Evolutionary conservation across 164 flowering plant species (phyloP), one percentile per base, ranked within the genome.

Genomic region (Akebia trifoliata): DNA sequence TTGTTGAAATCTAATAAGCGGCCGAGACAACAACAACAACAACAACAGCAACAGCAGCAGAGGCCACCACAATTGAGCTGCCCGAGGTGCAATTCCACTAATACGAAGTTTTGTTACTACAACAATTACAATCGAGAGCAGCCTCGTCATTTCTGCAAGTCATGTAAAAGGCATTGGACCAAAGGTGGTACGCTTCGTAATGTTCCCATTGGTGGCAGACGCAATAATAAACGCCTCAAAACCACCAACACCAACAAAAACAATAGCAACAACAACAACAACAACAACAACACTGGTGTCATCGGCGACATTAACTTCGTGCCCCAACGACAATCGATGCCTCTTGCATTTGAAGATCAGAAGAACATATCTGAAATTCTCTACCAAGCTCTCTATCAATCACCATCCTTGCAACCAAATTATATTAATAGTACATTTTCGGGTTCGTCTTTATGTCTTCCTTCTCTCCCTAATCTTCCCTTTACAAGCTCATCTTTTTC

Each of bases 31-130:
- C 73, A 44, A 40, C 77, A 65, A 15, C 63, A 50, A 24, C 69
- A 56, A 17, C 74, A 49, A 39, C 75, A 67, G 20, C 59, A 38
- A 20, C 67, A 44, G 9, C 62, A 69, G 14, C 75, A 55, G 38
- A 69, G 49, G 44, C 68, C 63, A 11, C 75, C 73, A 65, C 67
- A 63, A 15, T 49, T 82, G 69, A 82, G 80, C 52, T 88, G 96
- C 61, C 96, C 96, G 0, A 72, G 96, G 40, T 88, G 96, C 57
- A 79, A 71, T 37, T 85, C 96, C 0, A 56, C 69, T 0, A 79
- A 88, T 74, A 88, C 96, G 22, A 87, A 87, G 70, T 87, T 87
- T 59, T 85, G 91, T 52, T 87, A 87, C 74, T 87, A 78, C 82
- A 85, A 87, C 75, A 87, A 88, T 47, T 84, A 84, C 73, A 86